Base-by-base conservation (phyloP, 1,284 basidiomycete species). In the Pyrrhoderma lamaoense region DNA sequence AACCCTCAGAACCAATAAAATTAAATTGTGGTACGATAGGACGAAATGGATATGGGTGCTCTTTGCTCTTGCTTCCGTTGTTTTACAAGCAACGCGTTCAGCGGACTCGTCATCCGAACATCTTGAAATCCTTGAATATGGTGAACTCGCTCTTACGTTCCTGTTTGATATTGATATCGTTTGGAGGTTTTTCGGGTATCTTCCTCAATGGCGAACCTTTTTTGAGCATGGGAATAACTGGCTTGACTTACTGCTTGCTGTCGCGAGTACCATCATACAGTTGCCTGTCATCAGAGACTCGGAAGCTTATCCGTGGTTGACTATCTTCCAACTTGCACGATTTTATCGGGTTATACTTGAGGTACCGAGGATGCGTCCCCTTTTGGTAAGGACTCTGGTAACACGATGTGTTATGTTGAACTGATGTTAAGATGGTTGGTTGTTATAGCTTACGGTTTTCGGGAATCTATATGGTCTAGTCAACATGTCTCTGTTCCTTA, bases 331-430 rank as follows among this genome's bases (percentile, higher is more conserved):
- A 63, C 72, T 98, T 4, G 74, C 78, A 56, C 76, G 95, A 57
- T 98, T 97, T 71, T 98, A 99, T 66, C 77, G 95, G 1, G 91
- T 98, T 31, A 94, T 98, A 60, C 66, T 97, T 40, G 87, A 85
- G 42, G 78, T 95, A 13, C 93, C 93, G 1, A 74, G 89, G 51
- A 93, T 93, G 88, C 80, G 79, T 55, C 82, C 82, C 3, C 68
- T 92, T 44, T 65, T 93, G 67, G 87, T 90, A 56, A 53, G 81
- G 57, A 5, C 27, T n/a, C n/a, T n/a, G n/a, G n/a, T n/a, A n/a
- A n/a, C n/a, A n/a, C n/a, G n/a, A n/a, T 14, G 8, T 21, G 52
- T 43, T 42, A 13, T 46, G 47, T 35, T 56, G 11, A 25, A 37
- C 16, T 2, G 18, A 54, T 23, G 38, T 23, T 56, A 22, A 42